These are phyloP conservation scores for Clavulina sp. DNA, from an alignment of 768 basidiomycete genomes.

Conservation along the genomic window DNA sequence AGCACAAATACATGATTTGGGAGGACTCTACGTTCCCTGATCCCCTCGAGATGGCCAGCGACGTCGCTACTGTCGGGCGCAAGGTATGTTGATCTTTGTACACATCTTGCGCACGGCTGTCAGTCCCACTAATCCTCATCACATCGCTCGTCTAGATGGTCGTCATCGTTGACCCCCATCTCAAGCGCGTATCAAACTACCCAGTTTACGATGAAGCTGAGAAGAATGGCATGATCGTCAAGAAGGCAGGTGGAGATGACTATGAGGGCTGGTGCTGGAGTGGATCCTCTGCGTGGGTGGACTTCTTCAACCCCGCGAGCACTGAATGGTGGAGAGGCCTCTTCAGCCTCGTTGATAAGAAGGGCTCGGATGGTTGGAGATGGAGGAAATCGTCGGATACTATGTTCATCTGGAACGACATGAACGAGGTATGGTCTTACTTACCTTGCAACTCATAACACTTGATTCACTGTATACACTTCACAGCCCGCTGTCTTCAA, in stretches of 20 bases:
- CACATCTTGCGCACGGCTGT: not conserved
- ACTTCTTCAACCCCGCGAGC: constrained; percentile 81
- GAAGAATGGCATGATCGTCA: constrained; percentile 68
- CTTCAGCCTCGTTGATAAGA: constrained; percentile 39
- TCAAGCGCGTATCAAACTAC: constrained; percentile 67
- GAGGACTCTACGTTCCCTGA: constrained; percentile 83
- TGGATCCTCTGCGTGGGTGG: constrained; percentile 90
- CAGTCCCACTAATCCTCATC: constrained; percentile 1
- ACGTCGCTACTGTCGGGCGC: constrained; percentile 66
- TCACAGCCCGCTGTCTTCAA: constrained; percentile 92
- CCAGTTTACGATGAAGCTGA: constrained; percentile 74
- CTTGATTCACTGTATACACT: constrained; percentile 3
- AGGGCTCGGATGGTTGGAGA: constrained; percentile 35
- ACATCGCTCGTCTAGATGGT: constrained; percentile 56
- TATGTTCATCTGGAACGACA: constrained; percentile 96
- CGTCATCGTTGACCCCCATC: constrained; percentile 89
- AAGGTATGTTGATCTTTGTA: constrained; percentile 37
- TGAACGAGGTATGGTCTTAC: constrained; percentile 67
- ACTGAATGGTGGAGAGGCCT: constrained; percentile 86
- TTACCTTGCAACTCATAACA: not conserved
- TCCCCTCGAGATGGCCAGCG: constrained; percentile 82
- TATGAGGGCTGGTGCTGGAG: constrained; percentile 99
- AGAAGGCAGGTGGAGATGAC: constrained; percentile 50
- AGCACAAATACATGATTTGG: constrained; percentile 98
- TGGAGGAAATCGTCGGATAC: constrained; percentile 69